These are phyloP conservation scores for Aspergillus bombycis DNA, from an alignment of 2,329 filamentous ascomycete genomes.

Conservation along the genomic window DNA sequence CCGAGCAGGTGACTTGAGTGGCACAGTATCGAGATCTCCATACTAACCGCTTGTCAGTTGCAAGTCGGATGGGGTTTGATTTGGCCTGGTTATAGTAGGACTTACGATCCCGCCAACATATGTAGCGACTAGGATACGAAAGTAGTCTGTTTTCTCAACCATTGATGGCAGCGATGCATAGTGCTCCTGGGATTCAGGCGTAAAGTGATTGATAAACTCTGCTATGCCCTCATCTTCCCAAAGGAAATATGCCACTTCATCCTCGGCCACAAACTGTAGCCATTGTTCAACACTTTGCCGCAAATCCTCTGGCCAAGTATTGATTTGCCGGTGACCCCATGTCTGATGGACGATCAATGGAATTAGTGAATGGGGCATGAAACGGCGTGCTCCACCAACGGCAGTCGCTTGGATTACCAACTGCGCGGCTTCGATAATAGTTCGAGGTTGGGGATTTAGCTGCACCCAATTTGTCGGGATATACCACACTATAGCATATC, in stretches of 20 bases:
- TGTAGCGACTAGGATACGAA: slow-evolving; percentile 36
- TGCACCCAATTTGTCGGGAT: not conserved
- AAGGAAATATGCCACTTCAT: slow-evolving; percentile 37
- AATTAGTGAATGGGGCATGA: slow-evolving; percentile 26
- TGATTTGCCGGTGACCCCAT: slow-evolving; percentile 32
- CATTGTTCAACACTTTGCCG: slow-evolving; percentile 32
- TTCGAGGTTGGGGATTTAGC: not conserved
- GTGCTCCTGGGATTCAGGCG: slow-evolving; percentile 25
- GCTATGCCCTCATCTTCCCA: slow-evolving; percentile 37
- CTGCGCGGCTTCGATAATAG: not conserved
- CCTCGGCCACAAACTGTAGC: slow-evolving; percentile 26
- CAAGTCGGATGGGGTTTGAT: not conserved
- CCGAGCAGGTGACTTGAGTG: slow-evolving; percentile 27
- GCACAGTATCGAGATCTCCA: slow-evolving; percentile 37
- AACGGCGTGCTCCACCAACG: no score
- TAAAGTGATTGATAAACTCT: slow-evolving; percentile 30
- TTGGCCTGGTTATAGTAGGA: not conserved
- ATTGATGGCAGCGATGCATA: slow-evolving; percentile 28
- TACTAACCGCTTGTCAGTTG: slow-evolving; percentile 24
- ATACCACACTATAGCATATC: not conserved
- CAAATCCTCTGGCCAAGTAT: slow-evolving; percentile 30
- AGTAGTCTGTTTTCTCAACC: slow-evolving; percentile 37
- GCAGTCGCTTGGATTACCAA: not conserved
- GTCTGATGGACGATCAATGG: slow-evolving; percentile 39
- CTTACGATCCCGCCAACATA: slow-evolving; percentile 28